phyloP scores from a whole-genome alignment of 345 rosid species.

The Camelina neglecta region DNA sequence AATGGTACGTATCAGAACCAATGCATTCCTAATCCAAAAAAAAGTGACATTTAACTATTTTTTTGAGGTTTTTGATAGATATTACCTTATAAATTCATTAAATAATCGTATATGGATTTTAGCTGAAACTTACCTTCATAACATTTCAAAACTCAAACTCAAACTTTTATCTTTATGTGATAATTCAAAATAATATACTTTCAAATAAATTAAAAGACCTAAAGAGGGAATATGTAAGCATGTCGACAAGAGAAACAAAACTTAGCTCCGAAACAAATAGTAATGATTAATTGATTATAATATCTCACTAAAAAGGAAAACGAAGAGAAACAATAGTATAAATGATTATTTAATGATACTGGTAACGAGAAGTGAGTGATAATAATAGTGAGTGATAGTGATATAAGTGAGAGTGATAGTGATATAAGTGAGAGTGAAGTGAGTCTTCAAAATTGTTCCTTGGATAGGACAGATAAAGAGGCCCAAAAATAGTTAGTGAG shows the following conservation, averaged over 20 bases:
- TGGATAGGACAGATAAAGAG: constrained; percentile 23
- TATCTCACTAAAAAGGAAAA: background rate
- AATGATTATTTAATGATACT: constrained; percentile 33
- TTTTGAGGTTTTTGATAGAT: background rate
- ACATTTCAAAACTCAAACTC: background rate
- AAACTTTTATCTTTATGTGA: background rate
- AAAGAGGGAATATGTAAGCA: background rate
- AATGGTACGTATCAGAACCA: background rate
- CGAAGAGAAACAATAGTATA: constrained; percentile 18
- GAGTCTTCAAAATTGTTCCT: background rate
- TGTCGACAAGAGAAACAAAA: constrained; percentile 47
- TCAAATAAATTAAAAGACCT: no score
- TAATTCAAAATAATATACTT: background rate
- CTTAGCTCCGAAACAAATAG: background rate
- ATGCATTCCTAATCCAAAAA: background rate
- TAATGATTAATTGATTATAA: constrained; percentile 25
- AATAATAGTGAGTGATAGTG: background rate
- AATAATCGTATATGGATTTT: background rate
- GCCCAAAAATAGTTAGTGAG: constrained; percentile 27
- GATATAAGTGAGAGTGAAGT: constrained; percentile 9
- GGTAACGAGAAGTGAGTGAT: constrained; percentile 9
- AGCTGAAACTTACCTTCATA: background rate
- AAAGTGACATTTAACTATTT: background rate
- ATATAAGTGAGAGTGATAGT: background rate
- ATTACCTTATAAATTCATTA: background rate